Evolutionary conservation across 352 stramenopile species (phyloP).

Genomic region (Peronospora belbahrii): DNA sequence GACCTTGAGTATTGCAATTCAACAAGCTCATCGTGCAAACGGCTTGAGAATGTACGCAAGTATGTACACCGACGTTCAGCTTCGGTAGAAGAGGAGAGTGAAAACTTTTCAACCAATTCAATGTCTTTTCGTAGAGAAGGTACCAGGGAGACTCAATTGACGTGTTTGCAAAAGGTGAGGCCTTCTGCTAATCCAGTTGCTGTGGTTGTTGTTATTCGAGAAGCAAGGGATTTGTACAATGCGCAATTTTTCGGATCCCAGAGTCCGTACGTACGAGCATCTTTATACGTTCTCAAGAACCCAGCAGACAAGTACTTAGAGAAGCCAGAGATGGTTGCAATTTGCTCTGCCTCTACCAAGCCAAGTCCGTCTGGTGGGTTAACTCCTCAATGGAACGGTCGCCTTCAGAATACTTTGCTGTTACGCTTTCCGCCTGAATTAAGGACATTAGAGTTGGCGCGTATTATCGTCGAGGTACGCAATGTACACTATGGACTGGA

Average conservation of each 20-base stretch:
- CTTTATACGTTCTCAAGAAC: conserved; percentile 79
- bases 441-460: conserved; percentile 51
- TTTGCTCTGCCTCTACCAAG: conserved; percentile 73
- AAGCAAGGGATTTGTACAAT: conserved; percentile 77
- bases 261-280: conserved; percentile 78
- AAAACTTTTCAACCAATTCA: conserved; percentile 54
- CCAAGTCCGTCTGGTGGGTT: conserved; percentile 65
- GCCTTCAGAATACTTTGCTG: conserved; percentile 74
- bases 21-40: conserved; percentile 60
- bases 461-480: conserved; percentile 81
- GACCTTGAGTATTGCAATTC: conserved; percentile 84
- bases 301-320: conserved; percentile 67
- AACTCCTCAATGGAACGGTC: conserved; percentile 64
- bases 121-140: conserved; percentile 53
- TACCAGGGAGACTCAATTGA: conserved; percentile 41
- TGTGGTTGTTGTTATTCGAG: conserved; percentile 72
- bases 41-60: conserved; percentile 55
- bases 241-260: conserved; percentile 81
- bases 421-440: conserved; percentile 60
- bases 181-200: conserved; percentile 70
- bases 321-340: conserved; percentile 67
- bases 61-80: conserved; percentile 63
- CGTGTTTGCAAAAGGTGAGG: conserved; percentile 67
- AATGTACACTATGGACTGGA: conserved; percentile 82
- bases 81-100: conserved; percentile 37